A percentile compares a stretch with the other conserved stretches of the same genome.
These are phyloP conservation scores for Silene vulgaris DNA, from an alignment of 179 eudicot species.

Conservation along the genomic window DNA sequence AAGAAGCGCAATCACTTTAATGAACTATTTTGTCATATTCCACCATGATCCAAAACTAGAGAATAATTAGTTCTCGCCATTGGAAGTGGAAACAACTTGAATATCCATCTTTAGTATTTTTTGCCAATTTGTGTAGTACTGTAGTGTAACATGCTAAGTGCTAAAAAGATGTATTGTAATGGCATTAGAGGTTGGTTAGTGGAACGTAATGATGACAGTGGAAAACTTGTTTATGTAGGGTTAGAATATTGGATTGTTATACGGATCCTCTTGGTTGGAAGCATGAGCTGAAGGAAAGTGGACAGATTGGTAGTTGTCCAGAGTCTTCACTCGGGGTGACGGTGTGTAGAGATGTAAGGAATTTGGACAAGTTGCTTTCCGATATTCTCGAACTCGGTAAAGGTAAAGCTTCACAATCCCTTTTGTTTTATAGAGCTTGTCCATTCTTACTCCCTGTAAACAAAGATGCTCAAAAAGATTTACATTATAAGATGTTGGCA, in stretches of 20 bases:
- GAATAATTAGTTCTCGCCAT: too few species aligned
- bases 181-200: not conserved
- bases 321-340: slow-evolving; percentile 34
- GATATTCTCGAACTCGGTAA: slow-evolving; percentile 50
- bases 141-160: not conserved
- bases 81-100: not conserved
- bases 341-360: slow-evolving; percentile 49
- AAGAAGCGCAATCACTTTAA: too few species aligned
- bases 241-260: slow-evolving; percentile 73
- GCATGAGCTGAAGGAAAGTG: slow-evolving; percentile 43
- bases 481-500: not conserved
- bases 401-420: slow-evolving; percentile 38
- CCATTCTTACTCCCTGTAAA: not conserved
- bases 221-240: slow-evolving; percentile 34
- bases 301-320: slow-evolving; percentile 32
- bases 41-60: too few species aligned
- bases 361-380: slow-evolving; percentile 44
- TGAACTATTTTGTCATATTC: too few species aligned
- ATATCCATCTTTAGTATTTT: not conserved
- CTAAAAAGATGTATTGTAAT: not conserved
- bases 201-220: not conserved
- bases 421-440: not conserved
- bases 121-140: not conserved
- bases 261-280: slow-evolving; percentile 93
- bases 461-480: not conserved